Evolutionary conservation across 192 early-diverging fungal genomes (phyloP).

Genomic region (Umbelopsis vinacea): DNA sequence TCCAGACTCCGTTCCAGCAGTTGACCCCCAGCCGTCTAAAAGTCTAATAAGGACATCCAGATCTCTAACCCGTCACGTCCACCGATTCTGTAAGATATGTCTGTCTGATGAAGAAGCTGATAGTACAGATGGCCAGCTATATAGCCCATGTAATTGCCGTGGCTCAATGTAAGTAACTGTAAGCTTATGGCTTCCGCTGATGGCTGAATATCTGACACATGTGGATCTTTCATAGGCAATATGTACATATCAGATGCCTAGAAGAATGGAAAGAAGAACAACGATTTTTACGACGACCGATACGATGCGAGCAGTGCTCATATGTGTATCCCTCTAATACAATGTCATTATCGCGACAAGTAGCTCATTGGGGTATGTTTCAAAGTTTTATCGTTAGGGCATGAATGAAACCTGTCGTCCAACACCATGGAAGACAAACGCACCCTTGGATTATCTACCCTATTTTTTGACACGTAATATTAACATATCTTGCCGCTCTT

Average conservation of each 20-base stretch:
- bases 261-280: background rate
- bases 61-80: background rate
- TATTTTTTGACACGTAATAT: too few relatives aligned
- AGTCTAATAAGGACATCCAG: background rate
- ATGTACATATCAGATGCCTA: background rate
- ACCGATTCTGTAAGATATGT: background rate
- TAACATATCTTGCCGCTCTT: background rate
- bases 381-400: too few relatives aligned
- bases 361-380: constrained; percentile 1
- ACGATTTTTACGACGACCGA: background rate
- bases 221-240: background rate
- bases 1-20: background rate
- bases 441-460: background rate
- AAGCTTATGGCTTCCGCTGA: background rate
- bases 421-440: background rate
- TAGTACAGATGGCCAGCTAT: background rate
- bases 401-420: too few relatives aligned
- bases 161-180: constrained; percentile 9
- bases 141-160: background rate
- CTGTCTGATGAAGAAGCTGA: background rate
- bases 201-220: background rate
- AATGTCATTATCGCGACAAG: background rate
- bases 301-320: constrained; percentile 12
- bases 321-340: background rate
- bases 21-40: background rate